Evolutionary conservation across 345 rosid genomes (phyloP), one percentile per base, ranked within the genome.

Genomic region (Bruguiera parviflora): DNA sequence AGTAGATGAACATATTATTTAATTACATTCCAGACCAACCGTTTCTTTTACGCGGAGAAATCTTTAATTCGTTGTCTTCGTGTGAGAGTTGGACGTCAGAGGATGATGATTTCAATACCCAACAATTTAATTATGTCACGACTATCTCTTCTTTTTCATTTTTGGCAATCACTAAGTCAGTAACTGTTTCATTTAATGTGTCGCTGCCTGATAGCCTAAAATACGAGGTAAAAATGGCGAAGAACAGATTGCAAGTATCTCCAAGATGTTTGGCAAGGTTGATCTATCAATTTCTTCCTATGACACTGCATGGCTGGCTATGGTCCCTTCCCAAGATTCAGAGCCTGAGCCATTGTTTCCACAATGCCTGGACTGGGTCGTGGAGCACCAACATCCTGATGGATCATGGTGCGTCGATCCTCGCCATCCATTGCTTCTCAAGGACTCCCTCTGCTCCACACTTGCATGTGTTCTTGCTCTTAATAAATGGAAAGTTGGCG

Each of bases 291-390:
- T 18, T 29, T 72, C 76, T 2, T 56, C 75, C 0, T 72, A 72
- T 46, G 75, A 72, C 58, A 72, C 76, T 10, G 76, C 76, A 0
- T 73, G 76, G 76, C 62, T 73, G 19, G 65, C 76, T 7, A 66
- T 73, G 76, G 61, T 72, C n/a, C 63, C 58, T 21, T 9, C 49
- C 0, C 18, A 32, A 3, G 63, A 31, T 57, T 22, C 64, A 0
- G 25, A 24, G 21, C 3, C 43, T 4, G 31, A 58, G 28, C 64
- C 76, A 19, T 59, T 53, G 11, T 73, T 66, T 47, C 76, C 76
- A 10, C 7, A 60, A 28, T 58, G 71, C 46, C 21, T 73, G 37
- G 13, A 67, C 19, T 66, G 76, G 76, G 35, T 72, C 16, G 35
- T 60, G 59, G 66, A 72, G 66, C 66, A 72, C 33, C 76, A 72